Evolutionary conservation across 2,329 filamentous ascomycete species (phyloP).

Genomic region (Furcasterigmium furcatum): DNA sequence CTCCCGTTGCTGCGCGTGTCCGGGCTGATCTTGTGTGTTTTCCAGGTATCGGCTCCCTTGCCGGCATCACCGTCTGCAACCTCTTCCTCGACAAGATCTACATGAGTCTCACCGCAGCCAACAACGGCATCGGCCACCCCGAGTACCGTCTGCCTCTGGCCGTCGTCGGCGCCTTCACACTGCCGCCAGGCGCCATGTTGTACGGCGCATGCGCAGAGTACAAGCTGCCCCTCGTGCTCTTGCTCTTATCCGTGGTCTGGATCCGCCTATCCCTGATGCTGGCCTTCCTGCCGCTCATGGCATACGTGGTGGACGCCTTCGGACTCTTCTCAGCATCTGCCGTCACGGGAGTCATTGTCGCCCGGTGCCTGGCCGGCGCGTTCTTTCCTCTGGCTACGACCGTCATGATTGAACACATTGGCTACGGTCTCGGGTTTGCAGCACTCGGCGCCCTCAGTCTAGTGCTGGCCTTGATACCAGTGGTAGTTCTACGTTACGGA

Average conservation of each 20-base stretch:
- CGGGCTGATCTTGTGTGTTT: accelerated
- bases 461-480: slow-evolving; percentile 44
- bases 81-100: slow-evolving; percentile 50
- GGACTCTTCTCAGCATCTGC: slow-evolving; percentile 54
- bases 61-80: slow-evolving; percentile 48
- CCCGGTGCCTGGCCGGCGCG: slow-evolving; percentile 51
- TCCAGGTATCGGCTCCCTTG: slow-evolving; percentile 42
- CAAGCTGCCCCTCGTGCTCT: slow-evolving; percentile 33
- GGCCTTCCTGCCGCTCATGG: slow-evolving; percentile 44
- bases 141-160: slow-evolving; percentile 53
- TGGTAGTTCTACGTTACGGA: slow-evolving; percentile 48
- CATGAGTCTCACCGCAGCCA: slow-evolving; percentile 35
- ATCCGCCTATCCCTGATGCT: slow-evolving; percentile 44
- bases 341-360: slow-evolving; percentile 53
- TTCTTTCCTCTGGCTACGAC: slow-evolving; percentile 50
- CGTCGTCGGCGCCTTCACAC: slow-evolving; percentile 39
- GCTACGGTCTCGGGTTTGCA: slow-evolving; percentile 49
- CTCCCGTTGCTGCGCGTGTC: no score
- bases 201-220: slow-evolving; percentile 51
- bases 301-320: slow-evolving; percentile 56
- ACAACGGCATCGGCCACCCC: slow-evolving; percentile 33
- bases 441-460: slow-evolving; percentile 38
- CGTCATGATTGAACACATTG: slow-evolving; percentile 42
- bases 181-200: slow-evolving; percentile 39
- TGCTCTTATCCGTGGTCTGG: slow-evolving; percentile 40